These are phyloP conservation scores for Myxozyma mucilagina DNA, from an alignment of 805 yeast species.

Conservation along the genomic window DNA sequence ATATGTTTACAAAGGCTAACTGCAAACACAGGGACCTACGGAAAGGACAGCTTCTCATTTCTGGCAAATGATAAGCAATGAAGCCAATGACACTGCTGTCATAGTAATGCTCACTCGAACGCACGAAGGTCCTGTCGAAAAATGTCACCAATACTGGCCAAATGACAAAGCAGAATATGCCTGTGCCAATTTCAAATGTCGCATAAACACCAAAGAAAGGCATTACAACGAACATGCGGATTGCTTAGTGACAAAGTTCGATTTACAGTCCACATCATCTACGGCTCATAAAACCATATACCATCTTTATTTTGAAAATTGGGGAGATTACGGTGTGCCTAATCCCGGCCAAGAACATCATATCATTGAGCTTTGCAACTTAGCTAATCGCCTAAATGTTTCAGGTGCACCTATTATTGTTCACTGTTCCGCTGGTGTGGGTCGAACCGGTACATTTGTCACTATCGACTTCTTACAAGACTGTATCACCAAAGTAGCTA, in stretches of 20 bases:
- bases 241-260: slow-evolving; percentile 25
- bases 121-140: slow-evolving; percentile 71
- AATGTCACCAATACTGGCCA: slow-evolving; percentile 84
- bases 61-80: slow-evolving; percentile 69
- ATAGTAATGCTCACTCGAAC: slow-evolving; percentile 77
- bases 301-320: slow-evolving; percentile 74
- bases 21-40: slow-evolving; percentile 71
- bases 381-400: slow-evolving; percentile 47
- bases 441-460: slow-evolving; percentile 89
- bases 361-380: slow-evolving; percentile 53
- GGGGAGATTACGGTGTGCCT: slow-evolving; percentile 82
- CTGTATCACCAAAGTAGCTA: slow-evolving; percentile 5
- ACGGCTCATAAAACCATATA: slow-evolving; percentile 36
- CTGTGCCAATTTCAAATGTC: slow-evolving; percentile 6
- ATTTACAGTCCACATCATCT: slow-evolving; percentile 13
- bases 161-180: slow-evolving; percentile 43
- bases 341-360: slow-evolving; percentile 51
- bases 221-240: slow-evolving; percentile 16
- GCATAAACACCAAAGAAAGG: neutral
- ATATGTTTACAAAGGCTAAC: neutral
- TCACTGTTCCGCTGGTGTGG: slow-evolving; percentile 97
- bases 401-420: slow-evolving; percentile 61
- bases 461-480: slow-evolving; percentile 57
- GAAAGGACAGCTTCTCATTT: slow-evolving; percentile 74
- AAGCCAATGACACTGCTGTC: slow-evolving; percentile 65